A percentile compares a stretch with the other conserved stretches of the same genome.
Conservation (phyloP, 345 rosid genomes). For the Citrus cavaleriei region DNA sequence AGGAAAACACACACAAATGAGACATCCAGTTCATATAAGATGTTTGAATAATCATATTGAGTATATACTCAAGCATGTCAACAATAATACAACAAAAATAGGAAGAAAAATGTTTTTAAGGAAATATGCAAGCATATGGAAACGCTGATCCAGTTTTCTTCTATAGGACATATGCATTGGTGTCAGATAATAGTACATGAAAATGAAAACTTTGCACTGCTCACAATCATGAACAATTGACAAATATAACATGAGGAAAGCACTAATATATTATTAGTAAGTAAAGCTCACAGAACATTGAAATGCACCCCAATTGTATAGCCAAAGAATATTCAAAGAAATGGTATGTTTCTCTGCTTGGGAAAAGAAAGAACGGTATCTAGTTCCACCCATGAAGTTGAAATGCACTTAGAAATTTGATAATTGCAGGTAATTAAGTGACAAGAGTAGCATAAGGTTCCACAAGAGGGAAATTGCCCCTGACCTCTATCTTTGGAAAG, state of each 20-base stretch:
- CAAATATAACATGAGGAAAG: neutral
- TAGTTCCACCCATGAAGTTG: neutral
- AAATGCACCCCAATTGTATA: neutral
- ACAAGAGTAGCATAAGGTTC: neutral
- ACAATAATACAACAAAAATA: neutral
- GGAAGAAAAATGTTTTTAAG: neutral
- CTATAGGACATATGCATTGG: neutral
- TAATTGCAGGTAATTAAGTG: neutral
- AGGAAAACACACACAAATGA: neutral
- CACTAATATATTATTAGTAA: neutral
- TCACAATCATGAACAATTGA: neutral
- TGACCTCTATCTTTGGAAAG: slow-evolving; percentile 88
- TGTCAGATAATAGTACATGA: too few species aligned
- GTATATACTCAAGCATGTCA: neutral
- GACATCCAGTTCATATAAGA: neutral
- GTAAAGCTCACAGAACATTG: neutral
- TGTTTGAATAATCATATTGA: neutral
- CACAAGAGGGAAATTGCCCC: slow-evolving; percentile 11
- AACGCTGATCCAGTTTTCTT: neutral
- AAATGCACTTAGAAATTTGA: neutral
- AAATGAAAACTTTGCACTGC: neutral
- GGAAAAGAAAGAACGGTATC: neutral
- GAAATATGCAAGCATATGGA: neutral
- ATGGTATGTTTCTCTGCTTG: too few species aligned
- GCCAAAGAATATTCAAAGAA: neutral